Evolutionary conservation across 2,329 filamentous ascomycete species (phyloP).

Genomic region (Dactylonectria macrodidyma): DNA sequence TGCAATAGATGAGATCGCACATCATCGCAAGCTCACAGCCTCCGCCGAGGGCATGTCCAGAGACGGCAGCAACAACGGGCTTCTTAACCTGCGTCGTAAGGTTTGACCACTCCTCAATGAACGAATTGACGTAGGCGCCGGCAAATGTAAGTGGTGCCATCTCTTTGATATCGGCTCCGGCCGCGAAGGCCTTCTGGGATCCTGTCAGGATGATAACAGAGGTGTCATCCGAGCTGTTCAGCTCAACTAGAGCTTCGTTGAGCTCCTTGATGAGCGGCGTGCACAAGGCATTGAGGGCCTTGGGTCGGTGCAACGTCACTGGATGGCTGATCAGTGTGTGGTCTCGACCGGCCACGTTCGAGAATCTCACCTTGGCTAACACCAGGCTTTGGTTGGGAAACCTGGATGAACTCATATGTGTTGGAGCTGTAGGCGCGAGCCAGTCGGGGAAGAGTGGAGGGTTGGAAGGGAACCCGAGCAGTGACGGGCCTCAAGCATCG

Average conservation of each 20-base stretch:
- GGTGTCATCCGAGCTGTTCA: constrained; percentile 79
- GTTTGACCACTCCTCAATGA: constrained; percentile 95
- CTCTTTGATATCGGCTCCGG: constrained; percentile 98
- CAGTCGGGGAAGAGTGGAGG: constrained; percentile 70
- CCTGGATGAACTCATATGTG: constrained; percentile 85
- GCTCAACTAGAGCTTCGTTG: constrained; percentile 80
- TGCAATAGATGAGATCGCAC: constrained; percentile 96
- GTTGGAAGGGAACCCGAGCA: constrained; percentile 62
- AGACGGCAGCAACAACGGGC: constrained; percentile 93
- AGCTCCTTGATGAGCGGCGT: constrained; percentile 93
- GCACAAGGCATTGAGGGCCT: constrained; percentile 94
- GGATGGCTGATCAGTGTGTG: constrained; percentile 28
- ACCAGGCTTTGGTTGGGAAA: constrained; percentile 87
- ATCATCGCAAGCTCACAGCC: constrained; percentile 98
- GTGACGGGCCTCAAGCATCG: constrained; percentile 73
- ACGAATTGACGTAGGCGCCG: constrained; percentile 88
- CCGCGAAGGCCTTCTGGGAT: constrained; percentile 90
- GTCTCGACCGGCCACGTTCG: constrained; percentile 1
- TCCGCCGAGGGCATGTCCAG: constrained; percentile 93
- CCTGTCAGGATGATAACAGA: constrained; percentile 89
- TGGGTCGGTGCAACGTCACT: constrained; percentile 96
- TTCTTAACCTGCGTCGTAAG: constrained; percentile 90
- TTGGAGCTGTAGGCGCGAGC: constrained; percentile 67
- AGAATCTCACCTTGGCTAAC: constrained; percentile 83
- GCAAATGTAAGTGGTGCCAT: constrained; percentile 95